These are phyloP conservation scores for Pueraria montana DNA, from an alignment of 306 rosid species.

Conservation along the genomic window DNA sequence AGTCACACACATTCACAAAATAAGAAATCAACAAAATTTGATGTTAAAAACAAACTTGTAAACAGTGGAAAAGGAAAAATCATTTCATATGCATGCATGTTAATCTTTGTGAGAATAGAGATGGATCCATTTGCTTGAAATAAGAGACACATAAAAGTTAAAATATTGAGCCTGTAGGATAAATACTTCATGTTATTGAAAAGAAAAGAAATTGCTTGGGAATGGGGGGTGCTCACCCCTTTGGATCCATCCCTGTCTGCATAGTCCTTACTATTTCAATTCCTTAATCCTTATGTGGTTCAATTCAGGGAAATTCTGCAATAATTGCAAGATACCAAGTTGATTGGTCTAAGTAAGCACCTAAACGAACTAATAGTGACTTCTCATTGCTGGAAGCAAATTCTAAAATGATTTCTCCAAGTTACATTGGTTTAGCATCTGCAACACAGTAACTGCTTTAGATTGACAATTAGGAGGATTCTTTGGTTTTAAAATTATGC, in stretches of 20 bases:
- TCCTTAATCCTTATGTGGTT: not conserved
- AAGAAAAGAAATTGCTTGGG: not conserved
- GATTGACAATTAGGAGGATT: constrained; percentile 27
- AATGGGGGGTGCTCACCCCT: not conserved
- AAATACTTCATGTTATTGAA: not conserved
- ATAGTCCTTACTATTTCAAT: constrained; percentile 11
- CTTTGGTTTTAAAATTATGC: constrained; percentile 17
- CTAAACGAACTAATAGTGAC: too few relatives aligned
- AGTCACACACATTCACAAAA: not conserved
- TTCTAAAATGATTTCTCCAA: not conserved
- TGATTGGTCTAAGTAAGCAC: constrained; percentile 23
- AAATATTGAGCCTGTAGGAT: not conserved
- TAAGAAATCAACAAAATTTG: constrained; percentile 8
- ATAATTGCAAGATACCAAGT: constrained; percentile 11
- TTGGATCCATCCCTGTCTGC: not conserved
- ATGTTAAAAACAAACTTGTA: not conserved
- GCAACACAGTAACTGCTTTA: constrained; percentile 26
- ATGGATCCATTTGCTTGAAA: constrained; percentile 9
- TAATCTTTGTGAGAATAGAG: not conserved
- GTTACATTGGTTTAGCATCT: constrained; percentile 4
- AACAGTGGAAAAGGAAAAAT: not conserved
- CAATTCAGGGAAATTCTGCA: constrained; percentile 26
- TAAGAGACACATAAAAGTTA: not conserved
- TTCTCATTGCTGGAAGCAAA: too few relatives aligned
- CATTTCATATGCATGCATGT: constrained; percentile 7